Evolutionary conservation across 176 grass and related monocot genomes (phyloP).

Genomic region (Cocos nucifera): DNA sequence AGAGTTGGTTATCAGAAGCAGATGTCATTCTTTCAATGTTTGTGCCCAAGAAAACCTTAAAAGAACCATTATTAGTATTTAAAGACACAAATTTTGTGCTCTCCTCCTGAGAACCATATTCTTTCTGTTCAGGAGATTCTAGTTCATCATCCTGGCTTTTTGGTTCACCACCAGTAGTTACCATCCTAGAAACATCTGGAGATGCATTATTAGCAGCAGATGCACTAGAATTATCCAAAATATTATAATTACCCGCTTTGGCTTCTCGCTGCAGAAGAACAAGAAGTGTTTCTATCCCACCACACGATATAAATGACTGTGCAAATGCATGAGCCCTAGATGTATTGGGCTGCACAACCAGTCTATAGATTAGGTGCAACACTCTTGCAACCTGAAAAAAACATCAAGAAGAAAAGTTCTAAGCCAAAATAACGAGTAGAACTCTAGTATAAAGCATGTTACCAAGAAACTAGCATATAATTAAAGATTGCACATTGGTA

Average conservation of each 20-base stretch:
- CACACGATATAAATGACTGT: conserved; percentile 71
- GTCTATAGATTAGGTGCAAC: conserved; percentile 88
- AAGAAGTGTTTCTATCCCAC: conserved; percentile 85
- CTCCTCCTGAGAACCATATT: conserved; percentile 29
- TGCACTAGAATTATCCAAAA: conserved; percentile 43
- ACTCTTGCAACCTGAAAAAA: conserved; percentile 89
- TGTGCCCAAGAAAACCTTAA: conserved; percentile 15
- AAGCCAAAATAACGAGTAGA: not conserved
- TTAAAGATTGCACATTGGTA: too few relatives aligned
- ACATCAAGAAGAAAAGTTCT: conserved; percentile 1
- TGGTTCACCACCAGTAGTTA: conserved; percentile 24
- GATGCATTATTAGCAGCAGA: conserved; percentile 20
- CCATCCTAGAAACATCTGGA: conserved; percentile 21
- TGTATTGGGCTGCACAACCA: conserved; percentile 85
- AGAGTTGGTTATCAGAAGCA: conserved; percentile 43
- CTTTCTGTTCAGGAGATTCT: conserved; percentile 35
- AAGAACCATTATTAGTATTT: conserved; percentile 19
- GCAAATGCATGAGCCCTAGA: conserved; percentile 81
- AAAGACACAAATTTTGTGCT: conserved; percentile 23
- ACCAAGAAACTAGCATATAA: not conserved
- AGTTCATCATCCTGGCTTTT: conserved; percentile 30
- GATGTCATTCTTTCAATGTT: conserved; percentile 42
- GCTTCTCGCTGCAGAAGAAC: conserved; percentile 85
- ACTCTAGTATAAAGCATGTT: not conserved
- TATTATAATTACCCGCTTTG: conserved; percentile 63